Percentiles rank a stretch among this genome's conserved stretches.
These are phyloP conservation scores for Fusarium humuli DNA, from an alignment of 2,329 filamentous ascomycete species.

Conservation along the genomic window DNA sequence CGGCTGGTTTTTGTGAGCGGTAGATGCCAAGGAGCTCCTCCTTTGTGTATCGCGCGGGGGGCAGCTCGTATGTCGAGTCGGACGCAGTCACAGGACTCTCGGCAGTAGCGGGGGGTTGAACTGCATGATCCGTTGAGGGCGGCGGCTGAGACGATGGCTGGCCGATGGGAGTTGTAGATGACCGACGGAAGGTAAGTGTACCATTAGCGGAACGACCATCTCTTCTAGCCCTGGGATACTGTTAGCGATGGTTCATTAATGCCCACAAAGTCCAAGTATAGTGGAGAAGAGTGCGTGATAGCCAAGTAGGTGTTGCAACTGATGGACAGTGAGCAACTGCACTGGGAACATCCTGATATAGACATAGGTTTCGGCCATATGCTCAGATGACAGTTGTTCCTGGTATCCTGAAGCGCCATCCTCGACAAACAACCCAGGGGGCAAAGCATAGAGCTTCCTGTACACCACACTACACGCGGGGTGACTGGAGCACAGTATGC, in stretches of 20 bases:
- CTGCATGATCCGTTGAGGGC: conserved; percentile 53
- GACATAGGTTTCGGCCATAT: not conserved
- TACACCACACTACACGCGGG: conserved; percentile 27
- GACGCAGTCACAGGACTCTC: conserved; percentile 51
- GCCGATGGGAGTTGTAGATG: conserved; percentile 67
- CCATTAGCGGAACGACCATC: conserved; percentile 70
- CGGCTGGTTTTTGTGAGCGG: conserved; percentile 61
- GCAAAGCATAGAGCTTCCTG: conserved; percentile 20
- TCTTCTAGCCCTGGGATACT: conserved; percentile 64
- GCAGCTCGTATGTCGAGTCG: conserved; percentile 48
- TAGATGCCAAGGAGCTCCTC: conserved; percentile 83
- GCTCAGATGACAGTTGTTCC: not conserved
- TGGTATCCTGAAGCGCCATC: conserved; percentile 6
- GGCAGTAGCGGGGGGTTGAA: conserved; percentile 52
- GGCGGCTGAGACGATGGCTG: conserved; percentile 54
- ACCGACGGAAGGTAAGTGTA: conserved; percentile 72
- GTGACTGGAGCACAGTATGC: conserved; percentile 33
- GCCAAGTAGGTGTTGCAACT: conserved; percentile 9
- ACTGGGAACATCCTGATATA: not conserved
- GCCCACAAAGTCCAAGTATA: not conserved
- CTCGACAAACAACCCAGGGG: conserved; percentile 25
- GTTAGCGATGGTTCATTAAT: conserved; percentile 24
- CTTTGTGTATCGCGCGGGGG: conserved; percentile 76
- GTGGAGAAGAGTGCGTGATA: conserved; percentile 21
- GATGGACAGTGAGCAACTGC: not conserved